Percentiles rank a stretch among this genome's conserved stretches.
Conservation (phyloP, 2,329 filamentous ascomycete genomes). For the Ascosphaera pollenicola region DNA sequence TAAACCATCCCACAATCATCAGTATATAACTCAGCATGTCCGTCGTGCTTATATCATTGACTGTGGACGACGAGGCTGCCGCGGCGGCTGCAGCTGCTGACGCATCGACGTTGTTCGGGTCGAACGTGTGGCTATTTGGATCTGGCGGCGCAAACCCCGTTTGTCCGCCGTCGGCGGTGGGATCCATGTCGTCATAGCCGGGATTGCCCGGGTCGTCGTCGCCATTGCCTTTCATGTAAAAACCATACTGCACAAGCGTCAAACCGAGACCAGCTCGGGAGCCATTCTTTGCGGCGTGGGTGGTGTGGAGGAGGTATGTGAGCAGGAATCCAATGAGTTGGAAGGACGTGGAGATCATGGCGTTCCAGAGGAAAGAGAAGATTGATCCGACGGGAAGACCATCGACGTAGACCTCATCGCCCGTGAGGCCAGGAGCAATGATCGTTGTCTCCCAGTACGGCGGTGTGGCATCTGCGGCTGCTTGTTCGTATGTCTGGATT, state of each 20-base stretch:
- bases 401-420: constrained; percentile 91
- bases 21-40: constrained; percentile 84
- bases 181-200: constrained; percentile 25
- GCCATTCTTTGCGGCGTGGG: constrained; percentile 93
- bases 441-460: constrained; percentile 99
- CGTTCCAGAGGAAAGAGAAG: constrained; percentile 57
- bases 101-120: constrained; percentile 40
- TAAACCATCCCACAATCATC: constrained; percentile 98
- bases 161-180: constrained; percentile 10
- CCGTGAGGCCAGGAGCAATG: constrained; percentile 72
- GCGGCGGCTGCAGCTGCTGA: constrained; percentile 7
- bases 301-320: constrained; percentile 93
- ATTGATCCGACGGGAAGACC: constrained; percentile 76
- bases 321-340: constrained; percentile 92
- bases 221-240: constrained; percentile 59
- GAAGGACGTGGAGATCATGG: constrained; percentile 95
- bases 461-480: constrained; percentile 81
- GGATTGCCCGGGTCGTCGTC: constrained; percentile 16
- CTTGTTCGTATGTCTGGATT: constrained; percentile 84
- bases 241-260: constrained; percentile 88
- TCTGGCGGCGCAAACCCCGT: constrained; percentile 47
- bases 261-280: constrained; percentile 86
- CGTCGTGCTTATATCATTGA: constrained; percentile 40
- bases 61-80: constrained; percentile 4
- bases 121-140: constrained; percentile 76